A percentile compares a stretch with the other conserved stretches of the same genome.
phyloP scores from a whole-genome alignment of 805 yeast genomes.

The Lipomyces starkeyi region DNA sequence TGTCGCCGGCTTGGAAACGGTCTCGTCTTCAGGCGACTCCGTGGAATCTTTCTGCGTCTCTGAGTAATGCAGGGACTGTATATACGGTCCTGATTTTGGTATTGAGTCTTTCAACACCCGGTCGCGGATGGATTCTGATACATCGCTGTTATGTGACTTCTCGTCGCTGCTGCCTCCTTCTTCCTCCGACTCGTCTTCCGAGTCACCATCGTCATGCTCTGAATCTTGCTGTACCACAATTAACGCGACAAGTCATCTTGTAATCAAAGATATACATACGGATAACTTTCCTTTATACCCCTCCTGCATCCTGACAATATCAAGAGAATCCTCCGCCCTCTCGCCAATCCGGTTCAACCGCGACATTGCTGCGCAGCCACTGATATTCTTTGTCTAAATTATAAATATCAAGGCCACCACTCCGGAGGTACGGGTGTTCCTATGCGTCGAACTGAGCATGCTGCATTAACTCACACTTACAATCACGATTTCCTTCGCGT shows the following conservation, averaged over 20 bases:
- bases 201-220: not conserved
- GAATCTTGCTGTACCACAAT: not conserved
- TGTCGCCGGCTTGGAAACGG: not conserved
- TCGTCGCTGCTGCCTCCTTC: not conserved
- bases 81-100: constrained; percentile 1
- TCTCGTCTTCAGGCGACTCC: not conserved
- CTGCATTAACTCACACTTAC: no score
- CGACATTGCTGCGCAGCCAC: not conserved
- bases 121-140: not conserved
- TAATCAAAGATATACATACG: not conserved
- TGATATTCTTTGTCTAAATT: not conserved
- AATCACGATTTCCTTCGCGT: no score
- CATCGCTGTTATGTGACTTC: not conserved
- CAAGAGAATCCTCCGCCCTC: not conserved
- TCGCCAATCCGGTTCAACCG: constrained; percentile 2
- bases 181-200: not conserved
- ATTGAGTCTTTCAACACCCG: not conserved
- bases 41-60: constrained; percentile 5
- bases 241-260: not conserved
- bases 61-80: not conserved
- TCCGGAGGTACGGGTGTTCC: no score
- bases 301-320: not conserved
- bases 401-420: not conserved
- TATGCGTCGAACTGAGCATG: no score
- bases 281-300: not conserved